Evolutionary conservation across 768 basidiomycete genomes (phyloP).

Genomic region (Kwoniella pini): DNA sequence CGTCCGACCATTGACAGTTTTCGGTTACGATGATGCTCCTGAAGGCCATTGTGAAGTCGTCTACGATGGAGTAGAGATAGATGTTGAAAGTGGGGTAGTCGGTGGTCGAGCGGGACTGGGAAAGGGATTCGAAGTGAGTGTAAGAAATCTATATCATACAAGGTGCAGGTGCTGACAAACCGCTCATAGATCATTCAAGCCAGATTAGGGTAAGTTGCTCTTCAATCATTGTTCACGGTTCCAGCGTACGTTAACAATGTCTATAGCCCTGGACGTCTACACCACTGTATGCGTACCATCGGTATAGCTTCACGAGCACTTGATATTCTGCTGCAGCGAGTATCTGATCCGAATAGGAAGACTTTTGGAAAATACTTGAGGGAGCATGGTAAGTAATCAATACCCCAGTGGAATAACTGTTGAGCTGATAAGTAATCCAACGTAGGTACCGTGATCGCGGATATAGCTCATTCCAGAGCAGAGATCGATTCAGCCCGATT

Average conservation of each 20-base stretch:
- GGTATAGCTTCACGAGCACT: conserved; percentile 82
- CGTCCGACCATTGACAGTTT: conserved; percentile 88
- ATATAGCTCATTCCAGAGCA: conserved; percentile 87
- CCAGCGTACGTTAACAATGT: conserved; percentile 49
- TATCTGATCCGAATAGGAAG: conserved; percentile 86
- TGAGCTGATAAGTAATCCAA: too few species aligned
- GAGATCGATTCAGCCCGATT: conserved; percentile 87
- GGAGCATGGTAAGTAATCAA: conserved; percentile 70
- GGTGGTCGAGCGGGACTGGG: conserved; percentile 74
- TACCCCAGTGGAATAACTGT: too few species aligned
- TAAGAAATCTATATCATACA: background rate
- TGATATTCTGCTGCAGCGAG: conserved; percentile 82
- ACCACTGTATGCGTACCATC: conserved; percentile 97
- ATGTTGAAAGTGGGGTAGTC: conserved; percentile 71
- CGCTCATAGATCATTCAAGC: conserved; percentile 38
- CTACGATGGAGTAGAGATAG: conserved; percentile 91
- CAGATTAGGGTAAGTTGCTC: conserved; percentile 32
- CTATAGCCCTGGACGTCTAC: conserved; percentile 92
- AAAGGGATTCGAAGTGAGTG: conserved; percentile 79
- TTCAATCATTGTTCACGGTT: background rate
- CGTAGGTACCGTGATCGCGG: conserved; percentile 79
- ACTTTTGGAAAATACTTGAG: conserved; percentile 91
- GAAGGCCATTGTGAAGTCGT: conserved; percentile 96
- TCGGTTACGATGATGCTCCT: conserved; percentile 92
- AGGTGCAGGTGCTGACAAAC: background rate